Evolutionary conservation across 805 yeast species (phyloP).

Genomic region (Saccharomycopsis guyanensis): DNA sequence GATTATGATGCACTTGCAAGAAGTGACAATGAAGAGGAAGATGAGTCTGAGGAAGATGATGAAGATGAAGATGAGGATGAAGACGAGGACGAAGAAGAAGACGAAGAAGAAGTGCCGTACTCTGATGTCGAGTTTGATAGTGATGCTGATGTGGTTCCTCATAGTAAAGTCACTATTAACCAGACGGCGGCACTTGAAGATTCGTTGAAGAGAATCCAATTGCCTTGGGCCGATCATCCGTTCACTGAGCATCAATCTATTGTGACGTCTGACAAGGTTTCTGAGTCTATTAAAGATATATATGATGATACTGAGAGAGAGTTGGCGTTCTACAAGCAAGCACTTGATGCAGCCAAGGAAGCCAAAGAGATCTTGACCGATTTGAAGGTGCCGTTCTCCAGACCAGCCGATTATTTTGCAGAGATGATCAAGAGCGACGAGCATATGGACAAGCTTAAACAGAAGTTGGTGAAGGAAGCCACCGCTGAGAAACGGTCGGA

Average conservation of each 20-base stretch:
- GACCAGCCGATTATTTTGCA: conserved; percentile 95
- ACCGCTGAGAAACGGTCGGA: conserved; percentile 61
- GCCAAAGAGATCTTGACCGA: conserved; percentile 61
- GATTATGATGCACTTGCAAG: conserved; percentile 50
- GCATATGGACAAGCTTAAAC: conserved; percentile 91
- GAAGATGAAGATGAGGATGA: conserved; percentile 34
- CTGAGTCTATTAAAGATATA: conserved; percentile 68
- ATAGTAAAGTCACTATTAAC: conserved; percentile 82
- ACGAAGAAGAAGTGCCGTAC: conserved; percentile 75
- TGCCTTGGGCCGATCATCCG: conserved; percentile 52
- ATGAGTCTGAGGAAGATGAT: conserved; percentile 29
- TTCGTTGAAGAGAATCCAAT: conserved; percentile 55
- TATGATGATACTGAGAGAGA: conserved; percentile 96
- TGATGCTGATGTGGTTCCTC: conserved; percentile 91
- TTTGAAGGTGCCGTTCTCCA: conserved; percentile 76
- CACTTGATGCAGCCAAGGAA: conserved; percentile 69
- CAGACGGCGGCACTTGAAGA: conserved; percentile 77
- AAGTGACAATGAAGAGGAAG: conserved; percentile 44
- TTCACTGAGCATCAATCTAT: conserved; percentile 82
- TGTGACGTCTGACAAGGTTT: conserved; percentile 52
- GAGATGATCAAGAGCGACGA: conserved; percentile 98
- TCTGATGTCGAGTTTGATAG: conserved; percentile 90
- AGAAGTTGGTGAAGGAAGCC: conserved; percentile 68
- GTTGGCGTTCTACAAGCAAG: conserved; percentile 91
- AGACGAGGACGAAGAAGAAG: conserved; percentile 41